Evolutionary conservation across 192 early-diverging fungal species (phyloP), one percentile per base, ranked within the genome.

Genomic region (Backusella circina): DNA sequence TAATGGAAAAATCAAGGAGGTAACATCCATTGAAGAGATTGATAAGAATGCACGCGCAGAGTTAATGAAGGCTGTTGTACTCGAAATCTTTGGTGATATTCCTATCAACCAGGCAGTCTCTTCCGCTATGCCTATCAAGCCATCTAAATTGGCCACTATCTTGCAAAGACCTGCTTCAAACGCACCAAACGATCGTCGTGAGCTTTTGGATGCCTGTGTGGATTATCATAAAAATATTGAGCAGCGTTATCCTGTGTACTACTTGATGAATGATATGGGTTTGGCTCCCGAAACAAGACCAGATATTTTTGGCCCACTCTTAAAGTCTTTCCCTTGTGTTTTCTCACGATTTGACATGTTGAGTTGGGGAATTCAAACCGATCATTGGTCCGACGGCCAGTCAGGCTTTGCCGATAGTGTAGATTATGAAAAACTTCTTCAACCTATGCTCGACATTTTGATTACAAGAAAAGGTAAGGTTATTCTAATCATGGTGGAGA

Each of bases 71-170:
- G 51, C 69, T 7, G 44, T 77, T 33, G 64, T 77, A 9, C 70
- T 77, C 28, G 54, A 77, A 21, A 38, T 77, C 9, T 61, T 70
- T 33, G 71, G 76, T 21, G 76, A 77, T 31, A 71, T 77, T 36
- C 71, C 76, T 1, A 77, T 77, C 54, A 67, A 71, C 10, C 76
- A 71, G 15, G 76, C 76, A 1, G 51, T 77, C 18, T 72, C 76
- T 2, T 57, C 68, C 26, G 76, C 76, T 23, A 47, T 77, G 70
- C 76, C 76, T 6, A 65, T 77, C 12, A 26, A 77, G 21, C 41
- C 76, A 31, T 72, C 76, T 8, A 41, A n/a, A 23, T 41, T 77
- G 23, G 44, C 67, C 54, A 65, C 41, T 5, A n/a, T 71, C 18
- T 37, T 70, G 32, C 32, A 70, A 23, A 50, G 26, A 26, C 16